These are phyloP conservation scores for Pseudopithomyces chartarum DNA, from an alignment of 2,329 filamentous ascomycete species.

Conservation along the genomic window DNA sequence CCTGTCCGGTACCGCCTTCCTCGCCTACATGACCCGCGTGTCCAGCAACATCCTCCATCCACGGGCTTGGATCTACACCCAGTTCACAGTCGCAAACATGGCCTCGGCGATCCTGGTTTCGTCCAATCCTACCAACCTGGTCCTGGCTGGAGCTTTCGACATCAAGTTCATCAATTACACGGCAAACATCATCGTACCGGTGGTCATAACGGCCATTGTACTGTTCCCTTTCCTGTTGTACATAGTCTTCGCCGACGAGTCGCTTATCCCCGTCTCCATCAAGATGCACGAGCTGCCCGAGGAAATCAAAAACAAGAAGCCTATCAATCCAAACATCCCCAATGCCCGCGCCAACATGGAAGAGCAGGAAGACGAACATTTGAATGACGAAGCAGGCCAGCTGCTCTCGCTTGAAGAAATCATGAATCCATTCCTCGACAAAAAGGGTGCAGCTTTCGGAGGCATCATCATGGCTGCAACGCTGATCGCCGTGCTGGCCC, in stretches of 20 bases:
- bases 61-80: constrained; percentile 73
- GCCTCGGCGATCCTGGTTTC: constrained; percentile 77
- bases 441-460: constrained; percentile 67
- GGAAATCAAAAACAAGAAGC: constrained; percentile 59
- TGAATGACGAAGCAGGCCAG: constrained; percentile 54
- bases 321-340: constrained; percentile 76
- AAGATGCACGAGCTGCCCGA: constrained; percentile 70
- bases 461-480: constrained; percentile 69
- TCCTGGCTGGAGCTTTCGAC: constrained; percentile 72
- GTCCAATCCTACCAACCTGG: constrained; percentile 77
- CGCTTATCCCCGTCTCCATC: constrained; percentile 68
- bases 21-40: constrained; percentile 77
- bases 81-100: constrained; percentile 75
- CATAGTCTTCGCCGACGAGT: constrained; percentile 68
- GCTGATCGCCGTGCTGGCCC: constrained; percentile 66
- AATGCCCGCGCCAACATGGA: constrained; percentile 62
- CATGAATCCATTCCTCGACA: constrained; percentile 76
- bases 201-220: constrained; percentile 68
- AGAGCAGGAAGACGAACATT: constrained; percentile 54
- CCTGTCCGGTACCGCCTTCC: constrained; percentile 73
- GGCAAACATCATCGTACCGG: constrained; percentile 77
- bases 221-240: constrained; percentile 74
- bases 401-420: constrained; percentile 71
- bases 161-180: constrained; percentile 76
- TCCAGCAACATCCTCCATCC: constrained; percentile 74